phyloP scores from a whole-genome alignment of 108 stramenopile species.

The Skeletonema grethae region DNA sequence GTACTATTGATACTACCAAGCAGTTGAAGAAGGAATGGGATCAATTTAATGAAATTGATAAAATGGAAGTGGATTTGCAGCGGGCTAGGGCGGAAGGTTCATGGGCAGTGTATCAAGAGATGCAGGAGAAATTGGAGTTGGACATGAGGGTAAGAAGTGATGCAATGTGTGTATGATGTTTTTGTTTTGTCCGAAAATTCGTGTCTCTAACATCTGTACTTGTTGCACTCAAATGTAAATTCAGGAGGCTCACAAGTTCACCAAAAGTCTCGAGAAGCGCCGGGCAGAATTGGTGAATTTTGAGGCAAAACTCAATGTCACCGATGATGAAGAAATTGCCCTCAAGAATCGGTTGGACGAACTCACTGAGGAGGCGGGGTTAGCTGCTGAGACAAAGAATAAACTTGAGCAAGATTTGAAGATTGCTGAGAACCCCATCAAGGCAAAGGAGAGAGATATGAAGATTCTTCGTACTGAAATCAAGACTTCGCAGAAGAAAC shows the following conservation, averaged over 20 bases:
- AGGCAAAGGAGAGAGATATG: conserved; percentile 48
- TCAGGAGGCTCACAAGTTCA: conserved; percentile 24
- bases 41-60: conserved; percentile 71
- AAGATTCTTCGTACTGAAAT: conserved; percentile 47
- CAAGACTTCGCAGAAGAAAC: conserved; percentile 26
- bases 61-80: conserved; percentile 59
- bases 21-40: conserved; percentile 68
- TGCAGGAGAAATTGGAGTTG: conserved; percentile 24
- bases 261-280: conserved; percentile 59
- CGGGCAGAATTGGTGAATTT: conserved; percentile 56
- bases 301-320: conserved; percentile 50
- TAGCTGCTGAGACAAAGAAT: conserved; percentile 53
- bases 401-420: conserved; percentile 65
- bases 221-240: too few species aligned
- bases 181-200: too few species aligned
- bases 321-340: conserved; percentile 56
- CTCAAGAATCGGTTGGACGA: conserved; percentile 46
- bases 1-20: conserved; percentile 42
- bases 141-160: conserved; percentile 40
- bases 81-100: conserved; percentile 41
- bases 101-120: conserved; percentile 61
- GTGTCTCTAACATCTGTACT: too few species aligned
- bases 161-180: neutral
- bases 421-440: conserved; percentile 48
- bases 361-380: conserved; percentile 63